These are phyloP conservation scores for Tremellales sp. DNA, from an alignment of 1,284 basidiomycete genomes.

Conservation along the genomic window DNA sequence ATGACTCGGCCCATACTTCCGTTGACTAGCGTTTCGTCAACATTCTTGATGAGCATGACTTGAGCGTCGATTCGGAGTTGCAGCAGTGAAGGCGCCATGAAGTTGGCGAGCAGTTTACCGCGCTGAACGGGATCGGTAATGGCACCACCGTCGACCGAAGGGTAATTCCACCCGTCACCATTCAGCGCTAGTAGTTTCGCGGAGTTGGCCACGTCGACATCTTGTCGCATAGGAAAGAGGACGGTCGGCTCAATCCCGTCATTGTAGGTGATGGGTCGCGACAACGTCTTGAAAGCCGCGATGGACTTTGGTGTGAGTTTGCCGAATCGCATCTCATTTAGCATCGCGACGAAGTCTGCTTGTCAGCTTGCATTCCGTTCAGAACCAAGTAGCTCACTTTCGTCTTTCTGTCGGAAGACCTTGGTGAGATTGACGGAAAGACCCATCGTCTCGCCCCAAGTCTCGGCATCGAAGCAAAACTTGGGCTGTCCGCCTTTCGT, in stretches of 20 bases:
- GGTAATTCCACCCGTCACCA: constrained; percentile 53
- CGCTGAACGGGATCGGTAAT: constrained; percentile 55
- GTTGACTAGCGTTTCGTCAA: constrained; percentile 72
- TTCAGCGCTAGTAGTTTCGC: constrained; percentile 55
- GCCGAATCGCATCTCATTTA: constrained; percentile 87
- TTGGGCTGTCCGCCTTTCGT: constrained; percentile 52
- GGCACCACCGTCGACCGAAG: constrained; percentile 57
- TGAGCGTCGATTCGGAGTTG: constrained; percentile 62
- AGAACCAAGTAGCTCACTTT: constrained; percentile 37
- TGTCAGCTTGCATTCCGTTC: constrained; percentile 3
- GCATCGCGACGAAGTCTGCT: constrained; percentile 76
- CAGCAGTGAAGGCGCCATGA: constrained; percentile 63
- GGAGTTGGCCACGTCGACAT: constrained; percentile 71
- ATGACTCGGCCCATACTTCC: constrained; percentile 72
- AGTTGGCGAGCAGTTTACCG: constrained; percentile 64
- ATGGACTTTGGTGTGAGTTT: constrained; percentile 59
- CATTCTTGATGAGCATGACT: constrained; percentile 71
- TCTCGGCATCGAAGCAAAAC: constrained; percentile 85
- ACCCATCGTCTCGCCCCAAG: constrained; percentile 73
- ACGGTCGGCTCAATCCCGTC: constrained; percentile 78
- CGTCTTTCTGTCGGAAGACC: constrained; percentile 70
- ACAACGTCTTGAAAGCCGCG: constrained; percentile 59
- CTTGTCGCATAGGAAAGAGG: constrained; percentile 79
- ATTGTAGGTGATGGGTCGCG: constrained; percentile 55
- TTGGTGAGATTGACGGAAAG: constrained; percentile 80